phyloP scores from a whole-genome alignment of 176 grass and related monocot species.

The Phyllostachys edulis region DNA sequence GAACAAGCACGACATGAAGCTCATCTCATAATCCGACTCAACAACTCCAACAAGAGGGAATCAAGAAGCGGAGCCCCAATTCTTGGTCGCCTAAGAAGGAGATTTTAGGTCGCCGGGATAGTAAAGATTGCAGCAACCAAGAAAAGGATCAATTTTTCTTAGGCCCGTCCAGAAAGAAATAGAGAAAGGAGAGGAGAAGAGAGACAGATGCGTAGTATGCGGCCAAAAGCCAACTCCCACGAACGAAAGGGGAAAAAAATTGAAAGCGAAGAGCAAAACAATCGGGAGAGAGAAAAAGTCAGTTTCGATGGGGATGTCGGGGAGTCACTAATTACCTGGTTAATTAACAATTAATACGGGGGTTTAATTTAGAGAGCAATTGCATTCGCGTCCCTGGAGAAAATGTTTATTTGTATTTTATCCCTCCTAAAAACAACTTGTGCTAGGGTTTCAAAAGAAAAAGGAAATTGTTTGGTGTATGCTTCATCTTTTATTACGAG shows the following conservation, averaged over 20 bases:
- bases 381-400: background rate
- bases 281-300: slow-evolving; percentile 17
- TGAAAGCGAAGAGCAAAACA: slow-evolving; percentile 14
- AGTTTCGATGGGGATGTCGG: slow-evolving; percentile 30
- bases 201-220: slow-evolving; percentile 20
- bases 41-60: background rate
- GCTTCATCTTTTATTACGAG: too few relatives aligned
- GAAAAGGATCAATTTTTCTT: slow-evolving; percentile 20
- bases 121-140: background rate
- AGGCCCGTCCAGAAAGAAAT: background rate
- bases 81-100: background rate
- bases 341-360: background rate
- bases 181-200: background rate
- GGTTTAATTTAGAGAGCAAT: background rate
- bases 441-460: background rate
- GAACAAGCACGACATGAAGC: slow-evolving; percentile 50
- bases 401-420: background rate
- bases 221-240: slow-evolving; percentile 29
- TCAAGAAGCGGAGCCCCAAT: slow-evolving; percentile 7
- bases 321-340: background rate
- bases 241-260: background rate
- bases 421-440: background rate
- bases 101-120: background rate
- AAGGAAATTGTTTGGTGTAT: background rate
- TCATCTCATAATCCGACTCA: slow-evolving; percentile 42